Evolutionary conservation across 306 rosid species (phyloP).

Genomic region (Medicago arabica): DNA sequence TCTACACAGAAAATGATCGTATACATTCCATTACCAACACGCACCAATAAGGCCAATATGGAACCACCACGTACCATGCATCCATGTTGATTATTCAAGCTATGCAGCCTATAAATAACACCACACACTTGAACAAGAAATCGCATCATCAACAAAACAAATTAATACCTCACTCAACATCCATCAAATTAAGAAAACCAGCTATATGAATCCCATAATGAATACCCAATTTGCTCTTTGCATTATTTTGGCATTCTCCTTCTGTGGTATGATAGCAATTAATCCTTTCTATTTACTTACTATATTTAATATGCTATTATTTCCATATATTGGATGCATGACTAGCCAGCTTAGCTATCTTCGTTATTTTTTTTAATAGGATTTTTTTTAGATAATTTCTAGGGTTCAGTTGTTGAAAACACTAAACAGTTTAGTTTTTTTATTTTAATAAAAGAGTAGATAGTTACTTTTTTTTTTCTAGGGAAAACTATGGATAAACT

Average conservation of each 20-base stretch:
- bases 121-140: neutral
- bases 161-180: neutral
- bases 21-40: neutral
- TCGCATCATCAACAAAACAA: neutral
- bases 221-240: constrained; percentile 34
- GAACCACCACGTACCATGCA: constrained; percentile 7
- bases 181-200: neutral
- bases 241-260: constrained; percentile 44
- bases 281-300: neutral
- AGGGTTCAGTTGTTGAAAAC: too few relatives aligned
- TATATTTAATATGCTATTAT: neutral
- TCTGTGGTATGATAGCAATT: constrained; percentile 43
- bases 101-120: constrained; percentile 22
- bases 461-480: too few relatives aligned
- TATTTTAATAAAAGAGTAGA: too few relatives aligned
- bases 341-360: too few relatives aligned
- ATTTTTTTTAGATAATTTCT: too few relatives aligned
- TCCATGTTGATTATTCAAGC: constrained; percentile 29
- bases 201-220: constrained; percentile 16
- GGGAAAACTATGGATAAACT: too few relatives aligned
- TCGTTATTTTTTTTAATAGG: too few relatives aligned
- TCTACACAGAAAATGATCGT: neutral
- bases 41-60: neutral
- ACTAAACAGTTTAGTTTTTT: too few relatives aligned
- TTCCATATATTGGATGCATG: neutral